These are phyloP conservation scores for Tieghemiomyces parasiticus DNA, from an alignment of 192 early-diverging fungal species.

Conservation along the genomic window DNA sequence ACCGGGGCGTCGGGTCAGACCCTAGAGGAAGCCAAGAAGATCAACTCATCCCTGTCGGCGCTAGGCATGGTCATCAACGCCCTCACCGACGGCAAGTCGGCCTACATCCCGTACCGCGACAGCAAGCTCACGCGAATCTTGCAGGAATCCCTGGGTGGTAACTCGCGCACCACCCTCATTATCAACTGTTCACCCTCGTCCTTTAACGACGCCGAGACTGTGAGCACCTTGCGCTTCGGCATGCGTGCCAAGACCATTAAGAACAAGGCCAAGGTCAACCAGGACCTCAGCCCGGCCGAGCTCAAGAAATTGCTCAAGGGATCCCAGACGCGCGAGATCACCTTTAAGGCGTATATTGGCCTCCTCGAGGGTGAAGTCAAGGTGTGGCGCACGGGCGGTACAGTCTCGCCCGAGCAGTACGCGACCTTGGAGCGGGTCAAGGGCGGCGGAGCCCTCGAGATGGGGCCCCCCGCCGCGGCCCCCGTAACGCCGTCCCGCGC, in stretches of 20 bases:
- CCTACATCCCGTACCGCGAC: constrained; percentile 97
- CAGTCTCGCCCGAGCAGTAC: constrained; percentile 42
- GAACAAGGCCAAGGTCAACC: constrained; percentile 99
- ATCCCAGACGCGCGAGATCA: constrained; percentile 62
- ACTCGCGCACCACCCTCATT: constrained; percentile 96
- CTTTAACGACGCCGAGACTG: constrained; percentile 92
- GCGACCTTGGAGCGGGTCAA: constrained; percentile 23
- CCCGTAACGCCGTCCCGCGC: constrained; percentile 16
- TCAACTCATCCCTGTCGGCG: constrained; percentile 96
- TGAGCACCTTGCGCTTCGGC: constrained; percentile 90
- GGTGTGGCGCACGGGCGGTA: constrained; percentile 74
- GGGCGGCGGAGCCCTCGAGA: constrained; percentile 15
- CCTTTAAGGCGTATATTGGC: constrained; percentile 68
- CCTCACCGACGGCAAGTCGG: constrained; percentile 96
- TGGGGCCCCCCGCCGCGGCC: constrained; percentile 14
- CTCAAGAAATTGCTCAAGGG: constrained; percentile 91
- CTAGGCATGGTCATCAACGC: constrained; percentile 99
- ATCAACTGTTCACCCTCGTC: constrained; percentile 98
- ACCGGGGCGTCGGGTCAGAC: constrained; percentile 98
- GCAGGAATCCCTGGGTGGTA: constrained; percentile 99
- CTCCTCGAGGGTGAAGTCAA: constrained; percentile 79
- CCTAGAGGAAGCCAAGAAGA: constrained; percentile 98
- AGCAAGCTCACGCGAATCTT: constrained; percentile 97
- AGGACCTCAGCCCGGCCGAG: constrained; percentile 86
- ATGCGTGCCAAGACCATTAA: constrained; percentile 98